Percentiles rank a stretch among this genome's conserved stretches.
phyloP scores from a whole-genome alignment of 768 basidiomycete species.

The Crucibulum laeve region DNA sequence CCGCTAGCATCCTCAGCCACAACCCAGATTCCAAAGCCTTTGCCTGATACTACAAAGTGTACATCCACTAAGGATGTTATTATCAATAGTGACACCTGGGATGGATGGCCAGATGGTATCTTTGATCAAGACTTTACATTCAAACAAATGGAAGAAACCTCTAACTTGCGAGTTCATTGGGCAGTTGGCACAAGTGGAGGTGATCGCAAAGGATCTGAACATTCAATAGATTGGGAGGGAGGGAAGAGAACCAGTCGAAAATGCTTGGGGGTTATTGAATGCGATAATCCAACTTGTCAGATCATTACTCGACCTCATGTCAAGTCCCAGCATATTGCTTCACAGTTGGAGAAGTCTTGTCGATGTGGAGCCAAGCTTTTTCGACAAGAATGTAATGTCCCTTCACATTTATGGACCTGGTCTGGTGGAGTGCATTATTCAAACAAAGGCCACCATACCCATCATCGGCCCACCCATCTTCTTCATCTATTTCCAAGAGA shows the following conservation, averaged over 20 bases:
- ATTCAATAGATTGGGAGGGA: conserved; percentile 5
- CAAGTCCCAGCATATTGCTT: not conserved
- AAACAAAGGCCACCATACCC: conserved; percentile 12
- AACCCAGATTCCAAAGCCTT: too few relatives aligned
- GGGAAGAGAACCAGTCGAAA: conserved; percentile 10
- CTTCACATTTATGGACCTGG: conserved; percentile 8
- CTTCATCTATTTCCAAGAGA: conserved; percentile 10
- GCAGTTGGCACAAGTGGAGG: conserved; percentile 10
- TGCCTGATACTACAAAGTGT: not conserved
- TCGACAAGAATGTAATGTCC: conserved; percentile 4
- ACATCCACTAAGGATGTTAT: not conserved
- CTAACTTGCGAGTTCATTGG: conserved; percentile 15
- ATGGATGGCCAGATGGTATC: conserved; percentile 18
- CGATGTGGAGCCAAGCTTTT: not conserved
- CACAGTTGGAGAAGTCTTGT: conserved; percentile 4
- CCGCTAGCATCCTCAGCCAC: not conserved
- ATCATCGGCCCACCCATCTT: conserved; percentile 11
- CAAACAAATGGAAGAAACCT: conserved; percentile 6
- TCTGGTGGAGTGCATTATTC: conserved; percentile 10
- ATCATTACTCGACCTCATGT: conserved; percentile 14
- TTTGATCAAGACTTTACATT: conserved; percentile 8
- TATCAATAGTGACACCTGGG: conserved; percentile 6
- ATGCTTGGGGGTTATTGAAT: conserved; percentile 13
- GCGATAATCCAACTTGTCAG: conserved; percentile 9
- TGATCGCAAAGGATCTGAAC: conserved; percentile 7